Conservation (phyloP, 2,329 filamentous ascomycete species). For the Fusarium luffae region DNA sequence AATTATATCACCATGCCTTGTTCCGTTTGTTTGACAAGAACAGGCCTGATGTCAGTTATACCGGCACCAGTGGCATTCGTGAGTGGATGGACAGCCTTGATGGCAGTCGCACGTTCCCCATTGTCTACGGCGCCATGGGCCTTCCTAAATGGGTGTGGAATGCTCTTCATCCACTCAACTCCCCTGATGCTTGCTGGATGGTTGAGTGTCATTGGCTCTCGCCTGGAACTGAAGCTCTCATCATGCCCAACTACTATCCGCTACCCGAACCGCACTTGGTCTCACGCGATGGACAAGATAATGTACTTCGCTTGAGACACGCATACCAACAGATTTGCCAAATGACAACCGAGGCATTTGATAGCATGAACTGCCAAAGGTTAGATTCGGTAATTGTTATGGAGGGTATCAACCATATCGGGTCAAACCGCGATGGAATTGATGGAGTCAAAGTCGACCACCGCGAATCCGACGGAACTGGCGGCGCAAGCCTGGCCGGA, state of each 20-base stretch:
- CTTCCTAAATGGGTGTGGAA: slow-evolving; percentile 28
- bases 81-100: not conserved
- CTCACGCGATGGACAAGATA: not conserved
- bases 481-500: not conserved
- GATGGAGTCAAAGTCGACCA: not conserved
- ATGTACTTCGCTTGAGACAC: not conserved
- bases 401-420: not conserved
- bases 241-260: slow-evolving; percentile 39
- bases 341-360: slow-evolving; percentile 16
- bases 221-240: not conserved
- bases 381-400: slow-evolving; percentile 9
- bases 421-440: not conserved
- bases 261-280: slow-evolving; percentile 18
- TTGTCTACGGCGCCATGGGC: slow-evolving; percentile 33
- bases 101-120: not conserved
- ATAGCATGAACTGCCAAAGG: not conserved
- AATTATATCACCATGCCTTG: slow-evolving; percentile 27
- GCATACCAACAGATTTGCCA: not conserved
- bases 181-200: slow-evolving; percentile 25
- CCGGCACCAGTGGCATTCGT: not conserved
- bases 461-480: not conserved
- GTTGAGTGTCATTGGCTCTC: slow-evolving; percentile 15
- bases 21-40: slow-evolving; percentile 30
- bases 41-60: not conserved
- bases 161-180: slow-evolving; percentile 32